Evolutionary conservation across 805 yeast genomes (phyloP).

Genomic region (Sporopachydermia lactativora): DNA sequence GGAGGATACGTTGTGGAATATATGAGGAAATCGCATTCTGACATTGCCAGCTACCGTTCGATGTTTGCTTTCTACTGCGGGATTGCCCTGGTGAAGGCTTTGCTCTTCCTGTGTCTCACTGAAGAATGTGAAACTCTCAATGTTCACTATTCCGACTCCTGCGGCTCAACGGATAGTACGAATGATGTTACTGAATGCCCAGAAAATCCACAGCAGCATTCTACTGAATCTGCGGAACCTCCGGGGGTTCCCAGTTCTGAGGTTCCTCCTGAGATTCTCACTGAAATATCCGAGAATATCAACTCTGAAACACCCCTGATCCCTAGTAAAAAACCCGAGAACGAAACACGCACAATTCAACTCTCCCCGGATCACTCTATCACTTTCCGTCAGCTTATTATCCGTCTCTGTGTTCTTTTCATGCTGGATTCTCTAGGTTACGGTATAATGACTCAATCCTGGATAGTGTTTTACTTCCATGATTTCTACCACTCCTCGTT

Average conservation of each 20-base stretch:
- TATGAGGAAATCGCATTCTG: conserved; percentile 19
- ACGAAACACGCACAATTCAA: conserved; percentile 13
- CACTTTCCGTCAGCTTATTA: conserved; percentile 32
- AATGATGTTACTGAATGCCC: background rate
- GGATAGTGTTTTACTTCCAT: conserved; percentile 76
- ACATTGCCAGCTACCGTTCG: conserved; percentile 35
- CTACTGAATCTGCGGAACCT: background rate
- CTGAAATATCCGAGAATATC: too few relatives aligned
- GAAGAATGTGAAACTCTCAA: conserved; percentile 28
- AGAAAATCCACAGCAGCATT: background rate
- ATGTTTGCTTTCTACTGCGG: conserved; percentile 43
- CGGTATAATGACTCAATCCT: conserved; percentile 80
- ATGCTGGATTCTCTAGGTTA: conserved; percentile 80
- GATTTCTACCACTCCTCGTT: conserved; percentile 39
- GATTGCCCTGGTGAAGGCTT: conserved; percentile 35
- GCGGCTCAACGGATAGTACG: background rate
- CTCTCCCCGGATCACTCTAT: conserved; percentile 29
- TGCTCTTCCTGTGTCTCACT: conserved; percentile 28
- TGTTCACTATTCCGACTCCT: conserved; percentile 10
- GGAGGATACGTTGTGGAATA: conserved; percentile 48
- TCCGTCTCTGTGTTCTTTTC: conserved; percentile 30
- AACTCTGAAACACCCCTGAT: background rate
- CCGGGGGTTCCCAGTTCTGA: background rate
- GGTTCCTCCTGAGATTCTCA: too few relatives aligned
- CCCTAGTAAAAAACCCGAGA: background rate